Evolutionary conservation across 805 yeast genomes (phyloP).

Genomic region (Lipomyces lipofer): DNA sequence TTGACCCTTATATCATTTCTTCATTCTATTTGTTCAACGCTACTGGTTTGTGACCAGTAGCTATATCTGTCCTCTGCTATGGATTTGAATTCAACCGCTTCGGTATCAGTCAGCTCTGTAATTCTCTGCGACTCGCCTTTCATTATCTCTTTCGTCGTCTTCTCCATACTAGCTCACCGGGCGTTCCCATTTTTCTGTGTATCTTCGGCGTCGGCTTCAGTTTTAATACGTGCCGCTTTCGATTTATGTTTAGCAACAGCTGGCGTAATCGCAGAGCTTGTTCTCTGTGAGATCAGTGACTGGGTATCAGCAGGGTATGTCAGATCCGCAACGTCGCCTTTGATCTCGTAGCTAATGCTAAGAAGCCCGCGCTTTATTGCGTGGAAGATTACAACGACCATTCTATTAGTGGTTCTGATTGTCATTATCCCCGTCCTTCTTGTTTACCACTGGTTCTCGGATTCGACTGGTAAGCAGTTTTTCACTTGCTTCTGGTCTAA

Average conservation of each 20-base stretch:
- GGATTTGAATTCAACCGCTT: conserved; percentile 2
- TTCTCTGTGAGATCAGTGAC: conserved; percentile 43
- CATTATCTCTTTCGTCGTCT: conserved; percentile 22
- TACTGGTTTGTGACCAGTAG: no score
- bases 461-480: conserved; percentile 25
- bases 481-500: background rate
- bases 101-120: conserved; percentile 21
- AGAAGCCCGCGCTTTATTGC: conserved; percentile 23
- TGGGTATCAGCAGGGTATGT: conserved; percentile 33
- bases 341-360: background rate
- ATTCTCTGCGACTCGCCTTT: conserved; percentile 25
- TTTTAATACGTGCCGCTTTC: conserved; percentile 22
- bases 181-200: conserved; percentile 27
- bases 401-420: conserved; percentile 35
- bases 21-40: no score
- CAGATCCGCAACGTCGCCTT: conserved; percentile 19
- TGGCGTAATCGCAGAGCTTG: conserved; percentile 41
- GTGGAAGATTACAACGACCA: conserved; percentile 35
- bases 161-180: conserved; percentile 27
- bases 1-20: no score
- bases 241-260: conserved; percentile 30
- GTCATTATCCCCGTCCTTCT: conserved; percentile 39
- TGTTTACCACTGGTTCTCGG: conserved; percentile 29
- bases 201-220: conserved; percentile 26
- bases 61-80: no score